These are phyloP conservation scores for Microdochium trichocladiopsis DNA, from an alignment of 2,329 filamentous ascomycete genomes.

Conservation along the genomic window DNA sequence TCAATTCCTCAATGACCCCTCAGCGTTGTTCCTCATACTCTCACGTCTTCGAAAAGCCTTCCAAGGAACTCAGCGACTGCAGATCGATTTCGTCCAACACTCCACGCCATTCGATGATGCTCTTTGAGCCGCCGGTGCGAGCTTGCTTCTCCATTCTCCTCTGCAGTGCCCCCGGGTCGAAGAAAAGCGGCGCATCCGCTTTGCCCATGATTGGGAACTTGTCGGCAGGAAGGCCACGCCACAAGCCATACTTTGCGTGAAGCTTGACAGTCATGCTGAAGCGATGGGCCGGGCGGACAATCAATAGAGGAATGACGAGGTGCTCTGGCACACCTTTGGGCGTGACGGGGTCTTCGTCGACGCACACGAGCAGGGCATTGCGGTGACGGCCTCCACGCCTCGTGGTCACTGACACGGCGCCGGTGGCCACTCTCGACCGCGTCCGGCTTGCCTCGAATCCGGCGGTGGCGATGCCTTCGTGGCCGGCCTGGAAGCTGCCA, in stretches of 20 bases:
- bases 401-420: background rate
- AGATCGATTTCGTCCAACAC: background rate
- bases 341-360: background rate
- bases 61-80: background rate
- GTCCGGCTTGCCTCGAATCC: background rate
- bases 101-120: background rate
- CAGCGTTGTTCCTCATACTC: background rate
- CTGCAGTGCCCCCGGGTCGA: background rate
- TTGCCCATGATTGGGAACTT: background rate
- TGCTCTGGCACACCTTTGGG: background rate
- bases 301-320: background rate
- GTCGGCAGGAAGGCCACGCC: background rate
- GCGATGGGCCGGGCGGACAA: background rate
- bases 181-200: background rate
- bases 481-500: background rate
- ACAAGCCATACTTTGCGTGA: background rate
- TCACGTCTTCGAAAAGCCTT: background rate
- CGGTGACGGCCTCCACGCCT: background rate
- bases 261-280: background rate
- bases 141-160: background rate
- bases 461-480: background rate
- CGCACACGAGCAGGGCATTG: background rate
- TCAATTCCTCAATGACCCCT: too few species aligned
- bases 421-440: background rate
- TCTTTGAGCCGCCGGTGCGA: background rate